Evolutionary conservation across 1,284 basidiomycete genomes (phyloP), one percentile per base, ranked within the genome.

Genomic region (Sporisorium reilianum): DNA sequence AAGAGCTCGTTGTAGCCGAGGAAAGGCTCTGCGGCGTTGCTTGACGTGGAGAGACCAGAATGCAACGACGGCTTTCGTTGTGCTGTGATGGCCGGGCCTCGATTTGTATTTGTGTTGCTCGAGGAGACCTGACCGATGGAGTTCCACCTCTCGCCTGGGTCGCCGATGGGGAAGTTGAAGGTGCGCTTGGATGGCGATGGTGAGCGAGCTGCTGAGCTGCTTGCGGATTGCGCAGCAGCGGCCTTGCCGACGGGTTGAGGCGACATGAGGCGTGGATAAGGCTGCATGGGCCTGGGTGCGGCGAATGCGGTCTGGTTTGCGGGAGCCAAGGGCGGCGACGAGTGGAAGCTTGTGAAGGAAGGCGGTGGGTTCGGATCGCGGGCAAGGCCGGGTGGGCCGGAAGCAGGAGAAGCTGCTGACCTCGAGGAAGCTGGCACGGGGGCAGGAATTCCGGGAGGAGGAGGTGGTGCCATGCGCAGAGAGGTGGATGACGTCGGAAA

Each of bases 1-100:
- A 75, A 78, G 46, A 79, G 69, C 51, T 78, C 78, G 34, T 79
- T 79, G 65, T 78, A 79, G 38, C 78, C 78, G 23, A 79, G 66
- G 50, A 79, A 79, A 23, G 76, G 75, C 41, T 79, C 77, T 22
- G 60, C 64, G 14, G 65, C 52, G 6, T 56, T 25, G 16, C 25
- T 57, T 25, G 57, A 42, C 26, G 64, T 14, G 7, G 64, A 66
- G 22, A 64, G 52, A 25, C 58, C 51, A 9, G 68, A 55, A 20
- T 75, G 68, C 3, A 65, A 32, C 2, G 73, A 75, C 10, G 50
- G 68, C 42, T 71, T 75, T 44, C 68, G 67, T 60, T 69, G 67
- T 18, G 73, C 52, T 32, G 50, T 28, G 49, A 20, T 42, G 20
- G 49, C 18, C 11, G 40, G 26, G 28, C 26, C 62, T 38, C 61